Percentiles rank a stretch among this genome's conserved stretches.
Conservation (phyloP, 345 rosid genomes). For the Dovyalis caffra region DNA sequence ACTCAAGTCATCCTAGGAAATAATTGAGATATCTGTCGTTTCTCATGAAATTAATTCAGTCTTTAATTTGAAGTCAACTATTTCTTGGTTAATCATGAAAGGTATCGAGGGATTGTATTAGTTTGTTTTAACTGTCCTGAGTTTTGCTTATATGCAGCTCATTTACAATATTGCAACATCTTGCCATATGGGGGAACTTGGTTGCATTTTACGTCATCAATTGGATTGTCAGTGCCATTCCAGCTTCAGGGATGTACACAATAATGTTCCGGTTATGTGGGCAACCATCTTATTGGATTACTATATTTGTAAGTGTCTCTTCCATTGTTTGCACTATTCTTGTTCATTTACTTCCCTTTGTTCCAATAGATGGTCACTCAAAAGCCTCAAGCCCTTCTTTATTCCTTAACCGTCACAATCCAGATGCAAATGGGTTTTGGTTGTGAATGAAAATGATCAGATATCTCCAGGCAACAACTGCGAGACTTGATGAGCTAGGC, state of each 20-base stretch:
- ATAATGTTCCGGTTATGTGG: slow-evolving; percentile 89
- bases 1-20: neutral
- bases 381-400: neutral
- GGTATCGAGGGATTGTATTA: neutral
- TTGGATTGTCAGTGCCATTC: slow-evolving; percentile 80
- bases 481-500: neutral
- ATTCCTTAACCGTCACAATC: neutral
- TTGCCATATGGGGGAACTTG: slow-evolving; percentile 94
- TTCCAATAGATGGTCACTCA: neutral
- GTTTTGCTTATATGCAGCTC: slow-evolving; percentile 55
- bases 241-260: slow-evolving; percentile 88
- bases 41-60: neutral
- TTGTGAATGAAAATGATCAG: neutral
- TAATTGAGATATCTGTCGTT: neutral
- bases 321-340: neutral
- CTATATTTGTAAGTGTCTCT: slow-evolving; percentile 64
- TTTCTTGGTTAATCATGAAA: too few relatives aligned
- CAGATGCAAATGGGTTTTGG: neutral
- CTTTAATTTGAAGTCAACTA: neutral
- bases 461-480: neutral
- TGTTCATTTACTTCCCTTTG: neutral
- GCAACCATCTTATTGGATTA: slow-evolving; percentile 88
- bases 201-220: slow-evolving; percentile 73
- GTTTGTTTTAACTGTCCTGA: neutral
- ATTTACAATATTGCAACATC: slow-evolving; percentile 78